Base-by-base conservation (phyloP, 2,329 filamentous ascomycete genomes). In the Fusarium denticulatum region DNA sequence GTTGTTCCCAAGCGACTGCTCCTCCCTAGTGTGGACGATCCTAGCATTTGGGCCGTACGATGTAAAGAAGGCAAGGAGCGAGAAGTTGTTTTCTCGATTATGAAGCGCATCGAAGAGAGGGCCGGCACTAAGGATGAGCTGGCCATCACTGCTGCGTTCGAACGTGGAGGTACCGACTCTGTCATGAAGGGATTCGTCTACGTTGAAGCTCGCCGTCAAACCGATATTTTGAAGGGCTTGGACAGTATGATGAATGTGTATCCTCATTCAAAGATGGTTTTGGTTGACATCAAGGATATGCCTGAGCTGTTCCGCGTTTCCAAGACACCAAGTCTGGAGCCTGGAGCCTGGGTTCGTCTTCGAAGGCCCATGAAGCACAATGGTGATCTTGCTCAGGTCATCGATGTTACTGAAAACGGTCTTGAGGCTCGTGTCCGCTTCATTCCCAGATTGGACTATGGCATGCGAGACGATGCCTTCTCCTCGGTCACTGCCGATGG, bases 231-330 rank as follows among this genome's bases (percentile, higher is more conserved):
- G 78, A 88, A 91, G 59, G 94, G 94, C 13, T 86, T 97, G 46
- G 94, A 97, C 70, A 93, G 92, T 46, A 90, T 99, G 79, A 89
- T 94, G 69, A 95, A 97, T 79, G 93, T 97, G 42, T 99, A 98
- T 81, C 94, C 96, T 60, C 91, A 94, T 64, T 93, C 90, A 34
- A 96, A 95, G 82, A 92, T 96, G 84, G 90, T 95, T 49, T 86
- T 98, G 58, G 94, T 99, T 46, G 94, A 96, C 55, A 95, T 98
- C 78, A 97, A 97, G 82, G 96, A 99, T 83, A 97, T 98, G 92
- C 96, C 96, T 4, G 96, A 98, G 82, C 88, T 99, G n/a, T 87
- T 99, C 24, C 91, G 95, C 58, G 94, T 97, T 34, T 92, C 91
- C 69, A 97, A 97, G 85, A 96, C 93, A 6, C 93, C 95, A 53